Percentiles rank a stretch among this genome's conserved stretches.
Conservation (phyloP, 805 yeast genomes). For the Pichia nanzhaoensis region DNA sequence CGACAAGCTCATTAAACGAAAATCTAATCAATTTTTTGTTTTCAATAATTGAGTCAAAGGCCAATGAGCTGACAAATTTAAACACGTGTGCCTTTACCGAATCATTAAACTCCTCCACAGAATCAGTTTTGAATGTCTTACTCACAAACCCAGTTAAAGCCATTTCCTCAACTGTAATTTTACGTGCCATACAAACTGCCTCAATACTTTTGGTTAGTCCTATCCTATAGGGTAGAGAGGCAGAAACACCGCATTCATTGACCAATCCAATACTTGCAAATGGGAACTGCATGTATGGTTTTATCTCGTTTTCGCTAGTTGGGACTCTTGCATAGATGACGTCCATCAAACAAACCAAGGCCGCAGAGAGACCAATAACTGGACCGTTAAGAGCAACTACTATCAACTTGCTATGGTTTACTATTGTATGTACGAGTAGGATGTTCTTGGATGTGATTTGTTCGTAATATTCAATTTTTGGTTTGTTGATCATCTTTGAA, state of each 20-base stretch:
- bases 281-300: conserved; percentile 53
- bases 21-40: conserved; percentile 39
- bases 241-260: conserved; percentile 72
- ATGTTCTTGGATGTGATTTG: conserved; percentile 54
- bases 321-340: conserved; percentile 48
- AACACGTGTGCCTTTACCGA: conserved; percentile 32
- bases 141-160: conserved; percentile 53
- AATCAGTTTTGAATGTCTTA: conserved; percentile 39
- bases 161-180: conserved; percentile 55
- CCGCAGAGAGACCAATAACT: conserved; percentile 71
- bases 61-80: conserved; percentile 36
- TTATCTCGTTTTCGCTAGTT: neutral
- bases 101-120: conserved; percentile 37
- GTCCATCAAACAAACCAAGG: conserved; percentile 70
- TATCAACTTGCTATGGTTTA: conserved; percentile 63
- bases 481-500: conserved; percentile 23
- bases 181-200: conserved; percentile 63
- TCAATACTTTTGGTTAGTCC: conserved; percentile 71
- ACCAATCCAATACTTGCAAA: conserved; percentile 79
- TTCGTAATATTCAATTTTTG: conserved; percentile 22
- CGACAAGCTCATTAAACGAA: conserved; percentile 29
- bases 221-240: conserved; percentile 59
- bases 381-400: conserved; percentile 82
- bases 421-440: conserved; percentile 58
- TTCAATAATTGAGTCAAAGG: conserved; percentile 36